Evolutionary conservation across 495 filamentous ascomycete genomes (phyloP).

Genomic region (Aspergillus sclerotioniger): DNA sequence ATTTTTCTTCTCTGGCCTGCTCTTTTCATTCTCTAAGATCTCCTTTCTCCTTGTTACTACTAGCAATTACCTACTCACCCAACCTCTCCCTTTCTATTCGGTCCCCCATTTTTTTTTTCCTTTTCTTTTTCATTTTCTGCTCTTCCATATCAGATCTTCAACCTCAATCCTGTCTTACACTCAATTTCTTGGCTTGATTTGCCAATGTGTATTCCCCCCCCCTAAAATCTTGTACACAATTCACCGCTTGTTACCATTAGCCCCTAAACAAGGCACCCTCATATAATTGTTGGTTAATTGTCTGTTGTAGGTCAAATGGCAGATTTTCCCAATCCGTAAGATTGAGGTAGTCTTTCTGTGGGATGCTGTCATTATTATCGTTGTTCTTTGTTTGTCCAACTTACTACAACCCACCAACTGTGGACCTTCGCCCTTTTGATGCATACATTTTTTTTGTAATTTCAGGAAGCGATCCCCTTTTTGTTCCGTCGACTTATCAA

Average conservation of each 20-base stretch:
- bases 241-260: slow-evolving; percentile 20
- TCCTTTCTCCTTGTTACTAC: neutral
- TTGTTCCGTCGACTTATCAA: slow-evolving; percentile 8
- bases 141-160: slow-evolving; percentile 16
- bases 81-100: neutral
- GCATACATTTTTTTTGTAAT: slow-evolving; percentile 6
- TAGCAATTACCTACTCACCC: neutral
- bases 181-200: slow-evolving; percentile 10
- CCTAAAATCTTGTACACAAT: slow-evolving; percentile 14
- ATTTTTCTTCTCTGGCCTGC: neutral
- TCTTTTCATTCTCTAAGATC: neutral
- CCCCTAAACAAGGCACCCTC: slow-evolving; percentile 6
- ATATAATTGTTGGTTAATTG: slow-evolving; percentile 5
- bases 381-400: slow-evolving; percentile 11
- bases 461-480: slow-evolving; percentile 12
- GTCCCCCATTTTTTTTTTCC: neutral
- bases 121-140: neutral
- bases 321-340: neutral
- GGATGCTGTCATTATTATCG: slow-evolving; percentile 8
- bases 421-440: neutral
- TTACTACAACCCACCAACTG: neutral
- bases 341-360: neutral
- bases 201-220: neutral
- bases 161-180: neutral
- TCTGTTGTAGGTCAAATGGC: slow-evolving; percentile 1